phyloP scores from a whole-genome alignment of 164 flowering plant genomes.

The Umbellularia californica region DNA sequence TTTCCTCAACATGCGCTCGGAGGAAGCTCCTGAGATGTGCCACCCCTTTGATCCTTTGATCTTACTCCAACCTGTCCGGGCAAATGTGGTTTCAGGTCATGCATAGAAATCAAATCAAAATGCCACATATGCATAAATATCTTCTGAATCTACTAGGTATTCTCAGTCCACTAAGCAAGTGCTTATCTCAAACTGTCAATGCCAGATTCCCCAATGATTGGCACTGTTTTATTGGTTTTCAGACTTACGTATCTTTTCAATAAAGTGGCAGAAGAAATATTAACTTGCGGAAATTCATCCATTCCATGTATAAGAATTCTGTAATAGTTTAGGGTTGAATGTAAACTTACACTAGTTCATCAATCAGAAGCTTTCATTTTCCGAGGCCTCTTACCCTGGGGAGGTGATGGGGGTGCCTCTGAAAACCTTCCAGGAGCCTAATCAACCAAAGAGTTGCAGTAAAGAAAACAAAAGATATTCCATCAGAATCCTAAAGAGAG shows the following conservation, averaged over 20 bases:
- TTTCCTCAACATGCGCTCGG: not conserved
- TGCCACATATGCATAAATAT: not conserved
- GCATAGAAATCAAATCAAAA: not conserved
- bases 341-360: slow-evolving; percentile 12
- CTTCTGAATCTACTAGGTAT: not conserved
- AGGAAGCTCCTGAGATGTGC: not conserved
- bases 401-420: slow-evolving; percentile 77
- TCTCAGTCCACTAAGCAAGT: too few relatives aligned
- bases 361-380: slow-evolving; percentile 70
- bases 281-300: not conserved
- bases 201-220: too few relatives aligned
- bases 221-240: too few relatives aligned
- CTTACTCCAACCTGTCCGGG: not conserved
- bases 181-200: too few relatives aligned
- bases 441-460: not conserved
- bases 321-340: not conserved
- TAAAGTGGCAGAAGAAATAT: not conserved
- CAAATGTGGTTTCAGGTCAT: not conserved
- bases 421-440: slow-evolving; percentile 75
- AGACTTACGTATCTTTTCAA: not conserved
- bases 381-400: slow-evolving; percentile 72
- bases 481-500: too few relatives aligned
- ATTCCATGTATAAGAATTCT: not conserved
- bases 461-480: too few relatives aligned
- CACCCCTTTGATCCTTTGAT: not conserved